Evolutionary conservation across 768 basidiomycete species (phyloP), one percentile per base, ranked within the genome.

Genomic region (Crassisporium funariophilum): DNA sequence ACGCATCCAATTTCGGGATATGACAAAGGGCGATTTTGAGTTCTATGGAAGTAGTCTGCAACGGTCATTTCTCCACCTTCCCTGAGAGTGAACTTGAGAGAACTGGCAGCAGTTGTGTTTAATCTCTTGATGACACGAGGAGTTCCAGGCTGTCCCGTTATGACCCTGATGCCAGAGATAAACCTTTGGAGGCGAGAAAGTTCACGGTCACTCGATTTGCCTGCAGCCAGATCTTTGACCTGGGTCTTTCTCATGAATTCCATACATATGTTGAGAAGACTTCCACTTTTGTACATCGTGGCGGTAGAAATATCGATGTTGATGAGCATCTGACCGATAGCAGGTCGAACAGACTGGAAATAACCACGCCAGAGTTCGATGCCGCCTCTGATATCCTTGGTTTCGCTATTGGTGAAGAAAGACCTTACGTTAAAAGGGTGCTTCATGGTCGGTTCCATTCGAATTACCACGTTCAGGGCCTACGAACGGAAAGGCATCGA

Each of bases 261-360:
- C 4, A 84, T 62, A 49, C 83, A 83, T 1, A 89, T 62, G 4
- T 72, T 63, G 35, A 87, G 65, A 9, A 91, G 70, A 0, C 73
- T 59, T 0, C 89, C 89, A 0, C 75, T 62, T 59, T 81, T 82
- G 61, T 85, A 90, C 84, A 91, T 88, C 15, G 83, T 79, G 0
- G 83, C 88, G 0, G 89, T 88, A 0, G 84, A 84, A 44, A 89
- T 89, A 55, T 92, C 89, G 53, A 92, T 76, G 49, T 92, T 92
- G 53, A 91, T 74, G 23, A 90, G 66, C 68, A 92, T 78, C 4
- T 71, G 71, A 1, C 81, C 82, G 12, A 82, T 74, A 0, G 79
- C 83, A 12, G 88, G 88, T 16, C 89, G 74, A 9, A 90, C 76
- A 0, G 85, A 87, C 60, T 91, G 90, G 67, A 91, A 90, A 48